Percentiles rank a stretch among this genome's conserved stretches.
Conservation (phyloP, 768 basidiomycete genomes). For the Podaxis sp. region DNA sequence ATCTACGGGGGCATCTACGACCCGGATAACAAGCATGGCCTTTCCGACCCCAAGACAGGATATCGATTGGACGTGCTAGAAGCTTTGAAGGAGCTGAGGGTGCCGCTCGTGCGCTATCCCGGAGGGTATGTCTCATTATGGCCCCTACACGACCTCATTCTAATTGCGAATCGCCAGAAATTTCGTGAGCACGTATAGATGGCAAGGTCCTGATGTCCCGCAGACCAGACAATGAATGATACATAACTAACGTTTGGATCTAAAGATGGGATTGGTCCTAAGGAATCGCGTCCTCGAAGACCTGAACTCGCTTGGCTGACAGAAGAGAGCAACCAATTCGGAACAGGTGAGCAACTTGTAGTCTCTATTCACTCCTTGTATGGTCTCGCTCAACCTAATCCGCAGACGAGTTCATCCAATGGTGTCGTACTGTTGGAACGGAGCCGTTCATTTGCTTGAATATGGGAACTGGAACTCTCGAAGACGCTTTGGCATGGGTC, state of each 20-base stretch:
- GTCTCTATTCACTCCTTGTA: neutral
- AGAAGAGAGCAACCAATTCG: slow-evolving; percentile 62
- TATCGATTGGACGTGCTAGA: slow-evolving; percentile 53
- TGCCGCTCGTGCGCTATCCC: slow-evolving; percentile 53
- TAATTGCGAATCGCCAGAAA: slow-evolving; percentile 31
- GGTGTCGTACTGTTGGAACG: slow-evolving; percentile 48
- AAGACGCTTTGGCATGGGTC: slow-evolving; percentile 59
- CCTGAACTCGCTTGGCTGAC: slow-evolving; percentile 63
- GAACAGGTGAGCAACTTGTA: slow-evolving; percentile 38
- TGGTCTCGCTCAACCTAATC: neutral
- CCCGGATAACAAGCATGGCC: slow-evolving; percentile 34
- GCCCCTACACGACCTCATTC: neutral
- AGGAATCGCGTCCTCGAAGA: slow-evolving; percentile 45
- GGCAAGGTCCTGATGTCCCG: slow-evolving; percentile 37
- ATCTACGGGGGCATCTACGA: slow-evolving; percentile 52
- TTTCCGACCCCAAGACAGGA: slow-evolving; percentile 40
- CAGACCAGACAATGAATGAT: too few species aligned
- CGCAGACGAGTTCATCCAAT: slow-evolving; percentile 51
- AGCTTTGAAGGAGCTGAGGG: slow-evolving; percentile 42
- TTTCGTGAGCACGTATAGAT: slow-evolving; percentile 55
- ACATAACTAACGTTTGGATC: neutral
- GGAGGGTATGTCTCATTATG: slow-evolving; percentile 38
- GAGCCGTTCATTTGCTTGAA: slow-evolving; percentile 64
- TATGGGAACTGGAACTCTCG: slow-evolving; percentile 64
- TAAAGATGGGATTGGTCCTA: slow-evolving; percentile 54